phyloP scores from a whole-genome alignment of 768 basidiomycete genomes.

The Pholiota conissans region DNA sequence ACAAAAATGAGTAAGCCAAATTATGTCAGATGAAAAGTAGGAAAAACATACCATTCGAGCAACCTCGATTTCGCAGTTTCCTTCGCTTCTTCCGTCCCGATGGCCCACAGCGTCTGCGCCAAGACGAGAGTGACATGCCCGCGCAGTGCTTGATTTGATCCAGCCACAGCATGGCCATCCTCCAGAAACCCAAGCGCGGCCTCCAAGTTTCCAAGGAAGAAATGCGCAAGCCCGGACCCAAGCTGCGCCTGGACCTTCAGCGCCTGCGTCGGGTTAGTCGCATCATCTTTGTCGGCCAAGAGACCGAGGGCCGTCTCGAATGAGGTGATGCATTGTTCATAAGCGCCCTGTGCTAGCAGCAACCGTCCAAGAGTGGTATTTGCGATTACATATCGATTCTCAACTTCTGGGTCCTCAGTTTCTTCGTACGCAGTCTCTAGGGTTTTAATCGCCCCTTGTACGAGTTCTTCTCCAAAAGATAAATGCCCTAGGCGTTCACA shows the following conservation, averaged over 20 bases:
- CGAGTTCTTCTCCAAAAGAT: slow-evolving; percentile 55
- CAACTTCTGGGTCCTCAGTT: slow-evolving; percentile 76
- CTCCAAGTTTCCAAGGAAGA: slow-evolving; percentile 61
- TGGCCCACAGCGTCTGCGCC: slow-evolving; percentile 84
- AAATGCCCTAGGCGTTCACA: slow-evolving; percentile 81
- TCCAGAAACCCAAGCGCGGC: slow-evolving; percentile 70
- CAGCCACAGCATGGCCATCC: slow-evolving; percentile 56
- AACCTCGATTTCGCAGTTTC: slow-evolving; percentile 79
- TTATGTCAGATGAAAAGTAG: neutral
- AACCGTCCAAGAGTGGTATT: slow-evolving; percentile 82
- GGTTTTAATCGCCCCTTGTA: slow-evolving; percentile 63
- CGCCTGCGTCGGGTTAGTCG: slow-evolving; percentile 33
- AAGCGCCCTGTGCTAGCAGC: slow-evolving; percentile 58
- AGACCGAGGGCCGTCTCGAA: slow-evolving; percentile 76
- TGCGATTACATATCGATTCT: slow-evolving; percentile 78
- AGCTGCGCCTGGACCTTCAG: slow-evolving; percentile 67
- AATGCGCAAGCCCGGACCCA: slow-evolving; percentile 71
- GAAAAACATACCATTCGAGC: slow-evolving; percentile 69
- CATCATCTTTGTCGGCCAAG: slow-evolving; percentile 50
- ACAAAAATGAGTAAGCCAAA: slow-evolving; percentile 1
- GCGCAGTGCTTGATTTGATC: slow-evolving; percentile 45
- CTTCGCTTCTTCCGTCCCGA: slow-evolving; percentile 70
- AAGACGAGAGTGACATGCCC: slow-evolving; percentile 78
- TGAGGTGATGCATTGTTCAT: slow-evolving; percentile 60
- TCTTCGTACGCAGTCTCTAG: slow-evolving; percentile 91